phyloP scores from a whole-genome alignment of 192 early-diverging fungal genomes.

The Anaeromyces robustus region DNA sequence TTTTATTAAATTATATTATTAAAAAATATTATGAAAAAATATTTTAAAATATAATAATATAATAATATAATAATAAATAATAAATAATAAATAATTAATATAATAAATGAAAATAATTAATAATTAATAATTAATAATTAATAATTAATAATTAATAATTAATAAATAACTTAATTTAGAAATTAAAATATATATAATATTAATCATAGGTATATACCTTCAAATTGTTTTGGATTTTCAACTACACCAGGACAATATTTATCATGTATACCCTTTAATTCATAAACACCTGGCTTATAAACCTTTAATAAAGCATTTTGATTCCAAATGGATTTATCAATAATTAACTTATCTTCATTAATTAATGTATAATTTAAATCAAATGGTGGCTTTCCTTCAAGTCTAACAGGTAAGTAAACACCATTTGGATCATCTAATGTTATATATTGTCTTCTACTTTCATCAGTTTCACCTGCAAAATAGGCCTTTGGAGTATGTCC shows the following conservation, averaged over 20 bases:
- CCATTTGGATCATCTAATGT: neutral
- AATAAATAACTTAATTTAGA: too few species aligned
- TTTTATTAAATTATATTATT: too few species aligned
- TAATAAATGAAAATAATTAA: too few species aligned
- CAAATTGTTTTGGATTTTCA: neutral
- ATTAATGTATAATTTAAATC: neutral
- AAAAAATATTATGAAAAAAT: too few species aligned
- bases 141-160: too few species aligned
- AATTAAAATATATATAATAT: too few species aligned
- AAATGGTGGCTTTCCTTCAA: neutral
- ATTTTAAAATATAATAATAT: too few species aligned
- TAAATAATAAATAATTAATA: too few species aligned
- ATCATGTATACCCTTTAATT: neutral
- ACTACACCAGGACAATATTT: neutral
- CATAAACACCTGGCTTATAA: neutral
- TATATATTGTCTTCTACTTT: neutral
- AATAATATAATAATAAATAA: too few species aligned
- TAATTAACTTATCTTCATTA: neutral
- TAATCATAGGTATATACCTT: neutral
- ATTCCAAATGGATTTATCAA: neutral
- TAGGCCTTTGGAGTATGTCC: neutral
- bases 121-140: too few species aligned
- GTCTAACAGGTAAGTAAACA: neutral
- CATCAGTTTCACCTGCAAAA: neutral
- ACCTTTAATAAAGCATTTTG: neutral